Evolutionary conservation across 176 grass and related monocot species (phyloP), one percentile per base, ranked within the genome.

Genomic region (Typha latifolia): DNA sequence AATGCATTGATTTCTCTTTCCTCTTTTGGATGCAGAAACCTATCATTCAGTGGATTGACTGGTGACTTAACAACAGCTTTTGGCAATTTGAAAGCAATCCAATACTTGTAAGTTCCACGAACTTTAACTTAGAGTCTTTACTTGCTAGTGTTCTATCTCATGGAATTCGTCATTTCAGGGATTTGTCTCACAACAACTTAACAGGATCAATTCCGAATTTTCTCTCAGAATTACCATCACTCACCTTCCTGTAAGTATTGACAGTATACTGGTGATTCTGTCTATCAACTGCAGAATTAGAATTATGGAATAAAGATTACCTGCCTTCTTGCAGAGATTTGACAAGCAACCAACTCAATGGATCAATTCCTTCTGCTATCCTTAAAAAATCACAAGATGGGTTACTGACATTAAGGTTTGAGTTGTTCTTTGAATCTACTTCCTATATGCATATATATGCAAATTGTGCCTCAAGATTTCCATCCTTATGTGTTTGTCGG

Each of bases 341-440:
- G 57, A 69, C 81, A 47, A 72, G 53, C 69, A 83, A 83, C 47
- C 56, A 73, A 3, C 62, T 85, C n/a, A 81, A 50, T 72, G 77
- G 77, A 34, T 11, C 72, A 14, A 24, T 81, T 81, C 82, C 82
- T 49, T 14, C 48, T 0, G 31, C 48, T 68, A 64, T 84, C 3
- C 65, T 76, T 62, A 63, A 72, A 75, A 79, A 76, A 77, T 63
- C n/a, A 32, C 13, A 85, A 22, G 10, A 59, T 22, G 72, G 67
- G 48, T 50, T 8, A 16, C 56, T 85, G 37, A 52, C 18, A 27
- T 48, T 84, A 75, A 79, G 72, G 71, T 75, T 52, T 61, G 14
- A 59, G 47, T 63, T 57, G 34, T 21, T 57, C 52, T 57, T 57
- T 19, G 19, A 20, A 7, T 10, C 6, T 57, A 57, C 10, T 57